Conservation (phyloP, 805 yeast species). For the Zygoascus flipseniorum region DNA sequence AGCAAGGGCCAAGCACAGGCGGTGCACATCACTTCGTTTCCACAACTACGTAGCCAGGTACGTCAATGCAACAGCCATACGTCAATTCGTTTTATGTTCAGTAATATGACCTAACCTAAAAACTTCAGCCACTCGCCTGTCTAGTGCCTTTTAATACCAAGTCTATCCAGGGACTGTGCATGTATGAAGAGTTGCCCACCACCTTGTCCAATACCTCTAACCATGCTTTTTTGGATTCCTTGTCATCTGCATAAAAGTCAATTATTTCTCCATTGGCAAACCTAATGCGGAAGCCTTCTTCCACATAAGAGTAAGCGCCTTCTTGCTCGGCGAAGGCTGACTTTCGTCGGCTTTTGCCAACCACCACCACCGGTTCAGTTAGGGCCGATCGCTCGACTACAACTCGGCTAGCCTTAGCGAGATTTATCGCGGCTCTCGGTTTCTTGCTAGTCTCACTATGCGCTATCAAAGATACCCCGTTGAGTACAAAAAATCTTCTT, state of each 20-base stretch:
- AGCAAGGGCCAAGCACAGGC: too few species aligned
- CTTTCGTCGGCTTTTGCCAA: slow-evolving; percentile 18
- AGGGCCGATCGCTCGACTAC: slow-evolving; percentile 33
- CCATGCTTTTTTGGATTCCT: slow-evolving; percentile 58
- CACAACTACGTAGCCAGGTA: too few species aligned
- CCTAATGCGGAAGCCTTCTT: slow-evolving; percentile 64
- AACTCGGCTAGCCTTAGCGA: slow-evolving; percentile 55
- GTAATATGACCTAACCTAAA: background rate
- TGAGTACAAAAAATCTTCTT: slow-evolving; percentile 64
- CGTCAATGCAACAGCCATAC: too few species aligned
- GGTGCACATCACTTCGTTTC: too few species aligned
- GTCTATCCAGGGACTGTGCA: slow-evolving; percentile 16
- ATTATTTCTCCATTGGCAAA: slow-evolving; percentile 78
- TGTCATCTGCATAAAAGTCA: slow-evolving; percentile 76
- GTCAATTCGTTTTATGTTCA: background rate
- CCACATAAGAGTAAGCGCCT: slow-evolving; percentile 24
- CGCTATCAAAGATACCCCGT: slow-evolving; percentile 65
- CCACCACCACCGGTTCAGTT: slow-evolving; percentile 24
- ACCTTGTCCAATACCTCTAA: slow-evolving; percentile 34
- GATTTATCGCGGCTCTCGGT: slow-evolving; percentile 58
- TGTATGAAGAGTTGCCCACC: slow-evolving; percentile 2
- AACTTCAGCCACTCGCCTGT: background rate
- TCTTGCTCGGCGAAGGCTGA: slow-evolving; percentile 50
- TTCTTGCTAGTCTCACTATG: slow-evolving; percentile 63
- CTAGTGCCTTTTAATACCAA: slow-evolving; percentile 6